Evolutionary conservation across 1,139 yeast genomes (phyloP), one percentile per base, ranked within the genome.

Genomic region (Kurtzmaniella quercitrusa): DNA sequence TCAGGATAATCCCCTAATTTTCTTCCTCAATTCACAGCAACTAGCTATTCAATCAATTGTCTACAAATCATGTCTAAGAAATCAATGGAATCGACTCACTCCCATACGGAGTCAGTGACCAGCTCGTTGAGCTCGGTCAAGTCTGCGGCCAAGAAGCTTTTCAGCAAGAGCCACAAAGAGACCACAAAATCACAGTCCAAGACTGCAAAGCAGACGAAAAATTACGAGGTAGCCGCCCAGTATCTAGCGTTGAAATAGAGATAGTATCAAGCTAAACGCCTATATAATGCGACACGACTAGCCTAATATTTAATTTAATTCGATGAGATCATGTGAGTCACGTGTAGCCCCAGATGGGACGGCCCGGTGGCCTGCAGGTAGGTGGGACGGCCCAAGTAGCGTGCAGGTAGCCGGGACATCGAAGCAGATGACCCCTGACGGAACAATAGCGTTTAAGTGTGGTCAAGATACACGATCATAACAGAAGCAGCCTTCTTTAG

Each of bases 61-160:
- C 14, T 11, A 10, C 14, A 27, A 5, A 27, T 7, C 3, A 27
- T 27, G 38, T 42, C 33, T 37, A 37, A 41, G 21, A 38, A 41
- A 37, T 38, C 37, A 37, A 21, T 40, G 11, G 42, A 40, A 23
- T 34, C 38, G 9, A 36, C 27, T 19, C 38, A 14, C 16, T 19
- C 38, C n/a, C 19, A 36, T 7, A 36, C 38, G 11, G 27, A 36
- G 27, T 36, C 38, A 19, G 38, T 36, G 3, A 17, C 38, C 5
- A 19, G 25, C 38, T 19, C 38, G 19, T n/a, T 36, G 27, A 36
- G 5, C 19, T 12, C 38, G 3, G 27, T 36, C 7, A 19, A 12
- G 10, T 36, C 38, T 4, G 19, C n/a, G 11, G 25, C 25, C 14
- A 36, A 36, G n/a, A 18, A 19, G 19, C n/a, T 31, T 14, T 31